Evolutionary conservation across 2,329 filamentous ascomycete genomes (phyloP), one percentile per base, ranked within the genome.

Genomic region (Sclerotinia borealis): DNA sequence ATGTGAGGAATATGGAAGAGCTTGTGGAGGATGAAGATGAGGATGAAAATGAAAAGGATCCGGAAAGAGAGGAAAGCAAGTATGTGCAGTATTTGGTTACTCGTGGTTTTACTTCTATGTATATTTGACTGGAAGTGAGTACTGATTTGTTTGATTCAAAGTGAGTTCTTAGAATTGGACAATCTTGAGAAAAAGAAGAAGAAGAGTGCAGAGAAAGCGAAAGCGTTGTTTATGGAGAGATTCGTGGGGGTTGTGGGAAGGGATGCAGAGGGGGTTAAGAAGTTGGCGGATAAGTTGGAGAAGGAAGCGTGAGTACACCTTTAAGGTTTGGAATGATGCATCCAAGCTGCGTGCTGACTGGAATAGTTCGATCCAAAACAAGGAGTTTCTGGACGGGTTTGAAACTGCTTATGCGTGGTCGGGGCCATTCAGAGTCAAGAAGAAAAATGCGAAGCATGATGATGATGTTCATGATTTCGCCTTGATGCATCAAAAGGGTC

Each of bases 21-120:
- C 13, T 15, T 25, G 52, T 3, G 17, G 39, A 39, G 1, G 51
- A 36, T 51, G 36, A 43, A n/a, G 9, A 65, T 39, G 61, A 43
- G 1, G 68, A 71, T 63, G 72, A 72, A 59, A 68, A 70, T 39
- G 67, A 70, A 10, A 68, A 70, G 34, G 70, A 73, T 65, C 64
- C 66, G 15, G 71, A 68, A 31, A 63, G 69, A 4, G 63, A 63
- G 56, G 68, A 71, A 55, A 69, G 67, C 64, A 68, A 72, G 72
- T 74, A 67, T 50, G 71, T 63, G 4, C 2, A 17, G 52, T 43
- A 17, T 4, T 49, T 15, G 8, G 8, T 9, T 39, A 15, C 4
- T 27, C 15, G 4, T 27, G 7, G 34, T 34, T 25, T 15, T 50
- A n/a, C 22, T 39, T 22, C n/a, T 0, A 25, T 10, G 5, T 3